phyloP scores from a whole-genome alignment of 2,329 filamentous ascomycete genomes.

The Penicillium sp. region DNA sequence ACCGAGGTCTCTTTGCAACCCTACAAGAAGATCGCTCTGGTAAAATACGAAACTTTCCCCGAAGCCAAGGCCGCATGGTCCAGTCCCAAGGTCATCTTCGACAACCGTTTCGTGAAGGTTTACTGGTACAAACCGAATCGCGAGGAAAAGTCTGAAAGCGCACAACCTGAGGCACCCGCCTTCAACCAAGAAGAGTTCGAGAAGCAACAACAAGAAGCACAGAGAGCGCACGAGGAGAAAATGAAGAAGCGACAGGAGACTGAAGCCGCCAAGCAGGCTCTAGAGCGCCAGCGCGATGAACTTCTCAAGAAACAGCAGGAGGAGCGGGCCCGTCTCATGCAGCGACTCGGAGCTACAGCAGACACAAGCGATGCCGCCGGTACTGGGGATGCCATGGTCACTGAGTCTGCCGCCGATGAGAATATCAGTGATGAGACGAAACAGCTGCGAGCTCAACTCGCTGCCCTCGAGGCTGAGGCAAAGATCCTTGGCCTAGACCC shows the following conservation, averaged over 20 bases:
- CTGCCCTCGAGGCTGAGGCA: constrained; percentile 57
- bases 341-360: constrained; percentile 48
- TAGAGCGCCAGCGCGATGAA: constrained; percentile 54
- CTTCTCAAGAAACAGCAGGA: constrained; percentile 56
- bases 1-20: constrained; percentile 56
- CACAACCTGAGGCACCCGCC: constrained; percentile 42
- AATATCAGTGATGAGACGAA: constrained; percentile 51
- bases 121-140: constrained; percentile 58
- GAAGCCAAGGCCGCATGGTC: constrained; percentile 57
- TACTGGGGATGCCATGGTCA: constrained; percentile 26
- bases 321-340: constrained; percentile 53
- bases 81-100: constrained; percentile 63
- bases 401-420: constrained; percentile 30
- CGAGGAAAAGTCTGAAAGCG: constrained; percentile 30
- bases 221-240: constrained; percentile 57
- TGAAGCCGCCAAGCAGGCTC: constrained; percentile 50
- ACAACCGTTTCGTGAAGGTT: constrained; percentile 64
- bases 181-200: constrained; percentile 57
- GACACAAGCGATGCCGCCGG: constrained; percentile 30
- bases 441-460: constrained; percentile 55
- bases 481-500: constrained; percentile 54
- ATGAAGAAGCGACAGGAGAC: constrained; percentile 53
- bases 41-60: constrained; percentile 55
- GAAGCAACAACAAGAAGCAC: constrained; percentile 57
- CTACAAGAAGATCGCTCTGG: constrained; percentile 55